Evolutionary conservation across 495 filamentous ascomycete species (phyloP), one percentile per base, ranked within the genome.

Genomic region (Neurospora tetraspora): DNA sequence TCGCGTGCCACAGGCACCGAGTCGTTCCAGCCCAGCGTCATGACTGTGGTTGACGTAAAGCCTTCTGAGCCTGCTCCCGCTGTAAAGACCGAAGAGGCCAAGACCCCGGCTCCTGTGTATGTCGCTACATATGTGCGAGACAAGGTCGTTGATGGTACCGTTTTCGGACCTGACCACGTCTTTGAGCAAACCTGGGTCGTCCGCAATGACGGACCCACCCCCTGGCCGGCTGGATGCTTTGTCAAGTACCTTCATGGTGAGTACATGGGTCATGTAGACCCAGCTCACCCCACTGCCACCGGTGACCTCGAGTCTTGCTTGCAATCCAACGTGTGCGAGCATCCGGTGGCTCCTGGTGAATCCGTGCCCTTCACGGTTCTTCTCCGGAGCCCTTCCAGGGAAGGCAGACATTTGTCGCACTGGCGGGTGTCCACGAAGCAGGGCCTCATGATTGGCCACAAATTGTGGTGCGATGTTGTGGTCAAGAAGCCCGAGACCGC

Each of bases 141-240:
- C 76, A 88, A 87, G 5, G 84, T 98, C 72, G 74, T 86, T 4
- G 96, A 99, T 80, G 93, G 93, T 59, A 89, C 92, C n/a, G 77
- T 86, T 69, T 77, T 96, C 53, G 78, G 85, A 40, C 89, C 92
- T 4, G 89, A 90, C 77, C 82, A 88, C 37, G 85, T 89, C 43
- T 98, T 99, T 81, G 86, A 91, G 70, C 95, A 99, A 79, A 93
- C 91, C 5, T 99, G 96, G 96, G 91, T 92, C 47, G 86, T 99
- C 40, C 89, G 89, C 79, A 98, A 98, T 78, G 91, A 89, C 12
- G 96, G 96, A 31, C 90, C 87, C 2, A 78, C 80, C 37, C 77
- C 89, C 27, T 99, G 96, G 96, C 96, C 96, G 39, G 88, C 88
- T 53, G 96, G 94, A 71, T 95, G 92, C 86, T 91, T 91, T 71